Conservation (phyloP, 2,329 filamentous ascomycete species). For the Penicillium sp. region DNA sequence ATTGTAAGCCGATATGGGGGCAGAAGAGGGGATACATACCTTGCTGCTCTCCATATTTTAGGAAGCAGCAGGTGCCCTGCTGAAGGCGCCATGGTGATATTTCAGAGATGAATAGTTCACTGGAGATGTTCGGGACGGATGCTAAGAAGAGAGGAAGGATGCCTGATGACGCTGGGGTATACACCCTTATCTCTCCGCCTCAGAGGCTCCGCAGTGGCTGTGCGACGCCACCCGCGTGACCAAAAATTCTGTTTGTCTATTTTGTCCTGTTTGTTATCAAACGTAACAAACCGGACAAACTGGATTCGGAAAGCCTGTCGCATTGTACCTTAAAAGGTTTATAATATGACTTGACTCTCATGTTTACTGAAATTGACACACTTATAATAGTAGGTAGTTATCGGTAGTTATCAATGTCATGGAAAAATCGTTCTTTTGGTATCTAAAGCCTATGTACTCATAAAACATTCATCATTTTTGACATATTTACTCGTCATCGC, state of each 20-base stretch:
- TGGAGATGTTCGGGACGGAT: slow-evolving; percentile 10
- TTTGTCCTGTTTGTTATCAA: background rate
- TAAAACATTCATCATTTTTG: slow-evolving; percentile 15
- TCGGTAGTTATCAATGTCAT: background rate
- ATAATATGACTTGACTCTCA: background rate
- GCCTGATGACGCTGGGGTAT: slow-evolving; percentile 26
- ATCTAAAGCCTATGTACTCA: slow-evolving; percentile 22
- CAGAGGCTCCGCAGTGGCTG: slow-evolving; percentile 15
- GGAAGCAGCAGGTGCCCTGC: slow-evolving; percentile 50
- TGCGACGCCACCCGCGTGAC: slow-evolving; percentile 20
- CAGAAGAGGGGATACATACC: slow-evolving; percentile 31
- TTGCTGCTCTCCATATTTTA: slow-evolving; percentile 48
- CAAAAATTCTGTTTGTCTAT: background rate
- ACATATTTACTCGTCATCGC: slow-evolving; percentile 67
- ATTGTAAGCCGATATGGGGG: background rate
- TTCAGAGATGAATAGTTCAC: slow-evolving; percentile 9
- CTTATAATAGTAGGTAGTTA: background rate
- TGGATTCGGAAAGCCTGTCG: background rate
- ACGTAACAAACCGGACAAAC: too few relatives aligned
- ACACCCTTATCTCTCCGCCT: slow-evolving; percentile 19
- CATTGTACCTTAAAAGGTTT: too few relatives aligned
- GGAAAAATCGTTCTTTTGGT: slow-evolving; percentile 16
- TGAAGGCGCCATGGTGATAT: slow-evolving; percentile 44
- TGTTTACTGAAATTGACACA: background rate
- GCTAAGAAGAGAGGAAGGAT: slow-evolving; percentile 17